Evolutionary conservation across 148 eudicot species (phyloP).

Genomic region (Camellia granthamiana): DNA sequence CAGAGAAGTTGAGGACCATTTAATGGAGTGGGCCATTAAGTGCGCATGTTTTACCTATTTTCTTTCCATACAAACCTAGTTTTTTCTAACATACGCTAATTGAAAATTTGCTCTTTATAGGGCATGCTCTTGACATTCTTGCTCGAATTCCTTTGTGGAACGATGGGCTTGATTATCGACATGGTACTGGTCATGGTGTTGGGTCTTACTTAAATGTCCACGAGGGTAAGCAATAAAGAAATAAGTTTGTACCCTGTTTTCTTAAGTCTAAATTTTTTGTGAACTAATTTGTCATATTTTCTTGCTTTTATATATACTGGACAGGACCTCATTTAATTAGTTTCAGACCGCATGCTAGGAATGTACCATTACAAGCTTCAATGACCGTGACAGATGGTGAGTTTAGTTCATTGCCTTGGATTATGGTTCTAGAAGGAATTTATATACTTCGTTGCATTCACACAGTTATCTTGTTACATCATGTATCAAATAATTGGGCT

Average conservation of each 20-base stretch:
- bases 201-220: constrained; percentile 92
- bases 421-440: neutral
- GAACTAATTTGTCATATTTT: neutral
- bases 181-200: constrained; percentile 96
- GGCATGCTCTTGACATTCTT: constrained; percentile 81
- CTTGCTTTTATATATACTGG: constrained; percentile 15
- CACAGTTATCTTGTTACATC: neutral
- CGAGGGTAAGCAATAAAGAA: constrained; percentile 62
- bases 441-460: neutral
- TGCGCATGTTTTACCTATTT: neutral
- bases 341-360: constrained; percentile 73
- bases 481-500: neutral
- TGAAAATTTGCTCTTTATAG: constrained; percentile 28
- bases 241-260: neutral
- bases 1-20: neutral
- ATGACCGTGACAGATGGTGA: constrained; percentile 97
- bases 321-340: constrained; percentile 86
- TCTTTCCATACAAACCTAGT: neutral
- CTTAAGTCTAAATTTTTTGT: neutral
- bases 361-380: constrained; percentile 77
- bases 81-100: neutral
- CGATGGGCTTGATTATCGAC: constrained; percentile 93
- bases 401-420: constrained; percentile 22
- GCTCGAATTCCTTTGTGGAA: constrained; percentile 95
- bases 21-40: neutral